Evolutionary conservation across 768 basidiomycete genomes (phyloP).

Genomic region (Mrakia blollopis): DNA sequence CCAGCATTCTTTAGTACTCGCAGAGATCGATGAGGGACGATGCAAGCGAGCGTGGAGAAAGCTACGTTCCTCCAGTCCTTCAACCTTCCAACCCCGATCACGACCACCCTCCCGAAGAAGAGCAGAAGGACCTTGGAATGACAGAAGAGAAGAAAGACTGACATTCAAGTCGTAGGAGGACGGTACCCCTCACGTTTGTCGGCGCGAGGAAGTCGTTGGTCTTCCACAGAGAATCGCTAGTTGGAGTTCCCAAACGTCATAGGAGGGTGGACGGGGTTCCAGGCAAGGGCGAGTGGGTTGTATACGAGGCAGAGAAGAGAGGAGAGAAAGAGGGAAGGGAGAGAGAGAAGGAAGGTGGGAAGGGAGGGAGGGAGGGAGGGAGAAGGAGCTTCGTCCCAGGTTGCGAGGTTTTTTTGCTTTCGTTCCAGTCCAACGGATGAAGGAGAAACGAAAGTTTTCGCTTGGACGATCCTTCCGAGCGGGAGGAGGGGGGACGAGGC

Average conservation of each 20-base stretch:
- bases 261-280: not conserved
- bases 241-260: slow-evolving; percentile 16
- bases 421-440: not conserved
- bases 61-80: slow-evolving; percentile 13
- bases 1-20: slow-evolving; percentile 11
- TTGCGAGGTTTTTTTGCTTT: not conserved
- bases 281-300: slow-evolving; percentile 18
- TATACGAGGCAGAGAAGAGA: too few relatives aligned
- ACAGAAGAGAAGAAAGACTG: not conserved
- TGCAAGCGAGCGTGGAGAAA: slow-evolving; percentile 14
- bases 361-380: not conserved
- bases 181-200: slow-evolving; percentile 16
- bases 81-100: not conserved
- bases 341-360: not conserved
- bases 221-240: slow-evolving; percentile 19
- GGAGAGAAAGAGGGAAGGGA: not conserved
- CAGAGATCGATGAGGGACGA: not conserved
- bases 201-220: slow-evolving; percentile 4
- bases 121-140: not conserved
- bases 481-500: not conserved
- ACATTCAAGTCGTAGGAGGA: slow-evolving; percentile 11
- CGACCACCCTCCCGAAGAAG: not conserved
- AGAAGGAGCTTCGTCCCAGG: slow-evolving; percentile 4
- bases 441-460: too few relatives aligned
- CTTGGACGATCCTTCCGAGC: not conserved